A percentile compares a stretch with the other conserved stretches of the same genome.
Conservation (phyloP, 768 basidiomycete species). For the Mycena floridula region DNA sequence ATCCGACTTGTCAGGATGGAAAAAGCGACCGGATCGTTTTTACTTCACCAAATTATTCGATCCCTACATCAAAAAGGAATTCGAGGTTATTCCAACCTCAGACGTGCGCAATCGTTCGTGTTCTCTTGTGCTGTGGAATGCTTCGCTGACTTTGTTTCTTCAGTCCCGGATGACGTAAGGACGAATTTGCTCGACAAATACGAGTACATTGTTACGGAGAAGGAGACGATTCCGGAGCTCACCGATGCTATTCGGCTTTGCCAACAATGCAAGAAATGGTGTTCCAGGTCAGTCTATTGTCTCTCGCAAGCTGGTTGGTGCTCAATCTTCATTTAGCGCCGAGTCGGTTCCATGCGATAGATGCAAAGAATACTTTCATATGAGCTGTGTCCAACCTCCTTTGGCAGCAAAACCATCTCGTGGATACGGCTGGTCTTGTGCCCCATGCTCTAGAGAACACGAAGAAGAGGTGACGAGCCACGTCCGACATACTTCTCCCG, state of each 20-base stretch:
- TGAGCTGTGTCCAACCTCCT: constrained; percentile 90
- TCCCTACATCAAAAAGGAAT: constrained; percentile 97
- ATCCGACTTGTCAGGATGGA: constrained; percentile 88
- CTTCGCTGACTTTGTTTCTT: constrained; percentile 3
- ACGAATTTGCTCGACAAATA: constrained; percentile 75
- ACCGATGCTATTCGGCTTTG: constrained; percentile 84
- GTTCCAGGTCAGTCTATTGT: constrained; percentile 60
- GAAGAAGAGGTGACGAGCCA: constrained; percentile 82
- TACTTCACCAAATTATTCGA: constrained; percentile 95
- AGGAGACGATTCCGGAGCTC: constrained; percentile 86
- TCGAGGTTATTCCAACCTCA: constrained; percentile 85
- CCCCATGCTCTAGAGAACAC: constrained; percentile 82
- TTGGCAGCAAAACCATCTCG: constrained; percentile 86
- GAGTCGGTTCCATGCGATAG: constrained; percentile 88
- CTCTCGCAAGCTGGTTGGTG: constrained; percentile 1
- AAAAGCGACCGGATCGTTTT: constrained; percentile 90
- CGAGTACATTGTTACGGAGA: constrained; percentile 93
- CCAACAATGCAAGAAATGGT: constrained; percentile 83
- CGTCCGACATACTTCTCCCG: constrained; percentile 51
- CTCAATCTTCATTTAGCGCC: constrained; percentile 38
- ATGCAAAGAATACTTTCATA: constrained; percentile 93
- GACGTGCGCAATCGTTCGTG: constrained; percentile 85
- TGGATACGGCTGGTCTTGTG: constrained; percentile 97
- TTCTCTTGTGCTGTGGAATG: constrained; percentile 9
- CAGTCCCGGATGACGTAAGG: constrained; percentile 80